phyloP scores from a whole-genome alignment of 164 flowering plant genomes.

The Vitis riparia region DNA sequence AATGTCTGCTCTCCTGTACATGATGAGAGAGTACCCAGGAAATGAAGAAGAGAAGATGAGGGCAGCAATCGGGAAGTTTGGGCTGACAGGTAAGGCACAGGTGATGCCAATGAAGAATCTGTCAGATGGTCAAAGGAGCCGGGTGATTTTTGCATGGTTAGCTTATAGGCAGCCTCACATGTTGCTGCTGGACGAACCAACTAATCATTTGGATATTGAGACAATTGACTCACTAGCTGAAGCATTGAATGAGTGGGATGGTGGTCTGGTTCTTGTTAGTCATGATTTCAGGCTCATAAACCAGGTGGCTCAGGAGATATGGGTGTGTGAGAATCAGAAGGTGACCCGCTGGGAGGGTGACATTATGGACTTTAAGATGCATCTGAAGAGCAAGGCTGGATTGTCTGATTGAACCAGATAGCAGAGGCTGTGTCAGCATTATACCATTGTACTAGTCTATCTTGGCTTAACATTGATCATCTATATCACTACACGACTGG shows the following conservation, averaged over 20 bases:
- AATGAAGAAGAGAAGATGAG: constrained; percentile 96
- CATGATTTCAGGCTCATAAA: constrained; percentile 94
- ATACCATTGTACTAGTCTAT: no score
- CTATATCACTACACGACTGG: no score
- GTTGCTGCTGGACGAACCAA: constrained; percentile 84
- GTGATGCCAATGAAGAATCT: constrained; percentile 92
- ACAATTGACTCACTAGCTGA: constrained; percentile 90
- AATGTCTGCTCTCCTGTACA: constrained; percentile 76
- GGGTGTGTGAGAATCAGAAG: constrained; percentile 88
- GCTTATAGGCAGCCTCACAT: constrained; percentile 83
- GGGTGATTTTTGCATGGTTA: constrained; percentile 93
- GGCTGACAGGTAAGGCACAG: constrained; percentile 89
- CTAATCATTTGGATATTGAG: constrained; percentile 91
- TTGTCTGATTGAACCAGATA: constrained; percentile 37
- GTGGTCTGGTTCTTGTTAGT: constrained; percentile 92
- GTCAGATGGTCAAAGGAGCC: constrained; percentile 91
- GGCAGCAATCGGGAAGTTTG: constrained; percentile 85
- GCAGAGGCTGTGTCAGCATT: no score
- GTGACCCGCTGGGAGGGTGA: constrained; percentile 88
- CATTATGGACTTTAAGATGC: constrained; percentile 85
- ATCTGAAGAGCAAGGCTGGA: constrained; percentile 70
- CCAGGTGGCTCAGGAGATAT: constrained; percentile 93
- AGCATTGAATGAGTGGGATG: constrained; percentile 95
- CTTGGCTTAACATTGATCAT: no score
- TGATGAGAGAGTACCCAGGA: constrained; percentile 89